A percentile compares a stretch with the other conserved stretches of the same genome.
Evolutionary conservation across 495 filamentous ascomycete genomes (phyloP).

Genomic region (Clohesyomyces aquaticus): DNA sequence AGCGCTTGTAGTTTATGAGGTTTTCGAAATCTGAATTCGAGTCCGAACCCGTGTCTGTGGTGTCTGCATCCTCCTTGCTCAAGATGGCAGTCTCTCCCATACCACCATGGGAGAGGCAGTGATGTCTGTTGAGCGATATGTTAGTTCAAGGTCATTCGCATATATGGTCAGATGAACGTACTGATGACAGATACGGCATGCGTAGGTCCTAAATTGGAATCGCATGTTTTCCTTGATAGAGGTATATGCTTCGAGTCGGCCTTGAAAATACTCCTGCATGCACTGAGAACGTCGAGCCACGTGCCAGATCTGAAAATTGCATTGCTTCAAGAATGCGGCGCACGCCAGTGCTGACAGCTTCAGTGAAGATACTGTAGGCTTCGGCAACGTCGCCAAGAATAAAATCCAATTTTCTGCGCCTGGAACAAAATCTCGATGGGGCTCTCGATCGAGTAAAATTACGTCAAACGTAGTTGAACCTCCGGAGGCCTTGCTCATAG

Average conservation of each 20-base stretch:
- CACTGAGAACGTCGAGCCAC: constrained; percentile 36
- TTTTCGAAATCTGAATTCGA: background rate
- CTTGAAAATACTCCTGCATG: background rate
- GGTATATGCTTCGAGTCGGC: background rate
- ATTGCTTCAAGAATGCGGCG: constrained; percentile 39
- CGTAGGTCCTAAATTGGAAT: background rate
- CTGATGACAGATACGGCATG: background rate
- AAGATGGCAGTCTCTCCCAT: no score
- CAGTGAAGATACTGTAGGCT: constrained; percentile 26
- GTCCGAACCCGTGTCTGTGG: background rate
- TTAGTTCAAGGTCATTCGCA: background rate
- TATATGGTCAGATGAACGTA: background rate
- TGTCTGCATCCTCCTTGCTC: background rate
- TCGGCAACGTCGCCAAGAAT: constrained; percentile 37
- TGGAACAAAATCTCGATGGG: constrained; percentile 40
- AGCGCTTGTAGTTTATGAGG: constrained; percentile 7
- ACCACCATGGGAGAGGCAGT: constrained; percentile 45
- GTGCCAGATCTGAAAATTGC: constrained; percentile 44
- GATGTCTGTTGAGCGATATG: background rate
- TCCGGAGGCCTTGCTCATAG: constrained; percentile 1
- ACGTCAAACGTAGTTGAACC: background rate
- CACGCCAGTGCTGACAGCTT: constrained; percentile 39
- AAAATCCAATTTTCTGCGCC: constrained; percentile 36
- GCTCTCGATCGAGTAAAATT: background rate
- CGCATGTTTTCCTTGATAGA: background rate